phyloP scores from a whole-genome alignment of 805 yeast genomes.

The Maudiozyma turicensis region DNA sequence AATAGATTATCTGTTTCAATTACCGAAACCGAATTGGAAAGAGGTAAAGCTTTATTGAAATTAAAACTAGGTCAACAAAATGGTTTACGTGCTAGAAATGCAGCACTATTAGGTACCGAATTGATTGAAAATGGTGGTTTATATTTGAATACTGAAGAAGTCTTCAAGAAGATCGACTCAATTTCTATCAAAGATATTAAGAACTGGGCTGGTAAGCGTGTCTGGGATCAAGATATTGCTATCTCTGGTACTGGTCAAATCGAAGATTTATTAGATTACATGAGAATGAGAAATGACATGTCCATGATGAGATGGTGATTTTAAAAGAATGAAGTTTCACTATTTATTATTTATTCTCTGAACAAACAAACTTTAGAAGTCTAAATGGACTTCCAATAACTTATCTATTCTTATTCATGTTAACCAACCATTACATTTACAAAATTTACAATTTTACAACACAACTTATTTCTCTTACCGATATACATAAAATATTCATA shows the following conservation, averaged over 20 bases:
- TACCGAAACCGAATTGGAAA: slow-evolving; percentile 66
- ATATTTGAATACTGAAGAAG: slow-evolving; percentile 50
- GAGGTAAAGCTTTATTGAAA: slow-evolving; percentile 67
- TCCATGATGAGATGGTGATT: slow-evolving; percentile 73
- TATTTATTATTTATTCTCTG: too few species aligned
- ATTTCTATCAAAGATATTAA: slow-evolving; percentile 50
- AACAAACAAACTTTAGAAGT: too few species aligned
- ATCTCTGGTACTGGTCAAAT: slow-evolving; percentile 78
- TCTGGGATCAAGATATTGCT: slow-evolving; percentile 82
- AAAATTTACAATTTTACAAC: neutral
- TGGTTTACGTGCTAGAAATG: neutral
- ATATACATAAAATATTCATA: neutral
- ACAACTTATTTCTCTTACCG: neutral
- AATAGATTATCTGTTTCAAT: slow-evolving; percentile 70
- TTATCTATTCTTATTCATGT: neutral
- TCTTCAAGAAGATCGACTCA: slow-evolving; percentile 52
- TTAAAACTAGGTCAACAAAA: slow-evolving; percentile 39
- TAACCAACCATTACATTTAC: neutral
- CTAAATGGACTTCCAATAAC: too few species aligned
- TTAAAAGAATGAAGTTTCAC: neutral
- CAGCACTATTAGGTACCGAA: slow-evolving; percentile 4
- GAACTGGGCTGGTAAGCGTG: slow-evolving; percentile 63
- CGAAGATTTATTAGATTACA: slow-evolving; percentile 76
- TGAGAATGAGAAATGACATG: slow-evolving; percentile 82
- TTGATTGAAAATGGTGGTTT: slow-evolving; percentile 33